Percentiles rank a stretch among this genome's conserved stretches.
Conservation (phyloP, 2,329 filamentous ascomycete species). For the Pestalotiopsis sp. region DNA sequence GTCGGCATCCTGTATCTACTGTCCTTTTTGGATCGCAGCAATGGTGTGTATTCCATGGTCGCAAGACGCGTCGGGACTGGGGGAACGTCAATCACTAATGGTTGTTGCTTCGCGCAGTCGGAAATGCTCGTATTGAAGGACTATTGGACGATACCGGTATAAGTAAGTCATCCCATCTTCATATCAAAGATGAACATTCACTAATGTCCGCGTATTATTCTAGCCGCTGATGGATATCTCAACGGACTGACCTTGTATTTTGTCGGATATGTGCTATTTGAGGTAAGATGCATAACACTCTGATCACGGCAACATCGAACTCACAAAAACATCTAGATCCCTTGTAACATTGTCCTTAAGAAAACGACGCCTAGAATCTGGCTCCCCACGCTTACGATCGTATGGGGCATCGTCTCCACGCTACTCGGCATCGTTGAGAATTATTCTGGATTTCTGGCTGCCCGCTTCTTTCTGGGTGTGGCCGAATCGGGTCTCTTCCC, state of each 20-base stretch:
- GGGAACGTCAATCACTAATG: constrained; percentile 34
- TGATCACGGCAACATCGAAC: background rate
- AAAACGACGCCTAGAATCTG: constrained; percentile 59
- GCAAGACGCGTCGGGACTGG: background rate
- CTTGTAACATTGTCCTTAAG: constrained; percentile 65
- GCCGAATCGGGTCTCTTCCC: constrained; percentile 56
- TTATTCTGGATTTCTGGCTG: constrained; percentile 52
- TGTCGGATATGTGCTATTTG: constrained; percentile 60
- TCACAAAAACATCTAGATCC: constrained; percentile 42
- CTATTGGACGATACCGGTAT: constrained; percentile 54
- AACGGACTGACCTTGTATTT: constrained; percentile 70
- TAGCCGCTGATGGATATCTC: constrained; percentile 64
- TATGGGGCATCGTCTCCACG: constrained; percentile 58
- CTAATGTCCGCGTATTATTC: background rate
- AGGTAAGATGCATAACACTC: constrained; percentile 36
- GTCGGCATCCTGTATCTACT: constrained; percentile 58
- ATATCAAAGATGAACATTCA: constrained; percentile 20
- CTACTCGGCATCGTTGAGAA: constrained; percentile 52
- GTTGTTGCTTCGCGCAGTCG: constrained; percentile 35
- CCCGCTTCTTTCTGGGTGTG: constrained; percentile 58
- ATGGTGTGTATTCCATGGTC: constrained; percentile 41
- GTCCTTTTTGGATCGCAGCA: constrained; percentile 60
- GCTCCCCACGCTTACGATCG: constrained; percentile 59
- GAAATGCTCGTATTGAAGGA: constrained; percentile 60
- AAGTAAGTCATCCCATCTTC: constrained; percentile 41